These are phyloP conservation scores for Xylaria sp. DNA, from an alignment of 2,329 filamentous ascomycete genomes.

Conservation along the genomic window DNA sequence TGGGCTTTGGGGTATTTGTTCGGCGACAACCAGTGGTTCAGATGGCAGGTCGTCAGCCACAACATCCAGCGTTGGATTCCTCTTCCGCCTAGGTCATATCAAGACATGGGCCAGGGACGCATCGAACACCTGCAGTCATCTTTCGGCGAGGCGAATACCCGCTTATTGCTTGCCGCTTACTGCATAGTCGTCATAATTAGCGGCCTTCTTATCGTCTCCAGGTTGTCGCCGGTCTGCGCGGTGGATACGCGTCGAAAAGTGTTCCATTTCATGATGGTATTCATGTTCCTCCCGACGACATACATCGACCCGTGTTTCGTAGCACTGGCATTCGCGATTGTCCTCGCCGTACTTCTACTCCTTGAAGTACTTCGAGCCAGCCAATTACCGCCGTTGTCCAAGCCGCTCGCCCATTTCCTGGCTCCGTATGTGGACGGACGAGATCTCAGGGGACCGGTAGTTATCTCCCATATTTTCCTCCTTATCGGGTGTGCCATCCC, in stretches of 20 bases:
- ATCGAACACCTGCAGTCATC: conserved; percentile 58
- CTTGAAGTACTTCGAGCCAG: conserved; percentile 86
- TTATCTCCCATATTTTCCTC: conserved; percentile 93
- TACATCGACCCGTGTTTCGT: conserved; percentile 83
- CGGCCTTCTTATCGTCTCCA: conserved; percentile 70
- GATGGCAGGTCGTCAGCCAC: conserved; percentile 63
- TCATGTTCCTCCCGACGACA: conserved; percentile 83
- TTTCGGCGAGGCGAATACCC: conserved; percentile 72
- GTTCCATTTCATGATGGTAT: conserved; percentile 97
- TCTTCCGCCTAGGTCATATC: conserved; percentile 49
- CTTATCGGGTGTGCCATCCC: conserved; percentile 93
- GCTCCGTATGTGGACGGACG: conserved; percentile 92
- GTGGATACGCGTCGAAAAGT: conserved; percentile 95
- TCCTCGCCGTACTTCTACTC: conserved; percentile 78
- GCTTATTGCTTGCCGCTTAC: conserved; percentile 71
- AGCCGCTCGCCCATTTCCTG: conserved; percentile 78
- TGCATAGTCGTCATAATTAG: conserved; percentile 63
- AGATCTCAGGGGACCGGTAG: conserved; percentile 87
- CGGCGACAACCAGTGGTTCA: conserved; percentile 67
- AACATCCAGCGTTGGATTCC: conserved; percentile 71
- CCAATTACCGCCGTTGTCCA: conserved; percentile 83
- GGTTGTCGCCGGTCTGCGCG: conserved; percentile 70
- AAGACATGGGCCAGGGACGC: conserved; percentile 43
- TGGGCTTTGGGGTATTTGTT: conserved; percentile 91
- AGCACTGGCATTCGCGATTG: conserved; percentile 70